These are phyloP conservation scores for Cinchona pubescens DNA, from an alignment of 257 asterid genomes.

Conservation along the genomic window DNA sequence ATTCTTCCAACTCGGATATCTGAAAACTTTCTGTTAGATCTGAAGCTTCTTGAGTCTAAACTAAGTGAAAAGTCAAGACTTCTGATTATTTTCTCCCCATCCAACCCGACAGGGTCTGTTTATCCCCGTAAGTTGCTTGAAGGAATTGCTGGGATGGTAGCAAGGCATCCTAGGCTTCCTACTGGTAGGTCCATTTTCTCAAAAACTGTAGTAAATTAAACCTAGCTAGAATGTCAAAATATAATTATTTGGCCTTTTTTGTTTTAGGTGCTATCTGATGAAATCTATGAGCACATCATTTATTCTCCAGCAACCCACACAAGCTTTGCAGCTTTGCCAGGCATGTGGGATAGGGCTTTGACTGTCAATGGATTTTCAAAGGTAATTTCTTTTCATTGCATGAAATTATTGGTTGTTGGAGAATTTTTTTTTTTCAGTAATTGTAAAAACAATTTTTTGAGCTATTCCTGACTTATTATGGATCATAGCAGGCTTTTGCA, in stretches of 20 bases:
- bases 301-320: conserved; percentile 92
- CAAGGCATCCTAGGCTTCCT: conserved; percentile 80
- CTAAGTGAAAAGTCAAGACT: conserved; percentile 79
- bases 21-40: conserved; percentile 76
- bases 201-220: neutral
- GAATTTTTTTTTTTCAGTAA: no score
- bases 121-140: conserved; percentile 79
- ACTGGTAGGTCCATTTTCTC: conserved; percentile 47
- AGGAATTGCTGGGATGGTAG: conserved; percentile 81
- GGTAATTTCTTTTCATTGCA: conserved; percentile 38
- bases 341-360: conserved; percentile 94
- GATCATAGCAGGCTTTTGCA: conserved; percentile 65
- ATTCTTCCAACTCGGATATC: conserved; percentile 75
- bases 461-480: conserved; percentile 15
- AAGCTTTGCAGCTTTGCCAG: conserved; percentile 94
- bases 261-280: conserved; percentile 91
- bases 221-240: neutral
- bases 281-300: conserved; percentile 90
- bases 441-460: no score
- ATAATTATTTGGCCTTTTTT: conserved; percentile 12
- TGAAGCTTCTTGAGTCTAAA: conserved; percentile 72
- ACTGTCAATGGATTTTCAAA: conserved; percentile 96
- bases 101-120: conserved; percentile 98
- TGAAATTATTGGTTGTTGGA: no score
- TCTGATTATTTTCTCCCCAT: conserved; percentile 93